Conservation (phyloP, 805 yeast genomes). For the Yarrowia sp. region DNA sequence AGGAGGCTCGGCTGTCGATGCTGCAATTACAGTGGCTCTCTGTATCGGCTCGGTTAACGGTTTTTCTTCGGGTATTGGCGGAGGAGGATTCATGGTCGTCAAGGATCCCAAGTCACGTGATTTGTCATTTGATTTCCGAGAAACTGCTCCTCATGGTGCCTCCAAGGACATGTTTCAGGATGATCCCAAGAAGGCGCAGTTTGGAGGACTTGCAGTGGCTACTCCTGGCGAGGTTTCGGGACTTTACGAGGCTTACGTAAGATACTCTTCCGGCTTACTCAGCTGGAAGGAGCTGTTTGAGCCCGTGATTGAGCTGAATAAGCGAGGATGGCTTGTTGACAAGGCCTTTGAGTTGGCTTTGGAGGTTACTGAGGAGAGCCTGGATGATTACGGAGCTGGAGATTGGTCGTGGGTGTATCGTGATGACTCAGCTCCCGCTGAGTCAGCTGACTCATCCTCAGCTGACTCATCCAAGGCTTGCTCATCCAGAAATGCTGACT, state of each 20-base stretch:
- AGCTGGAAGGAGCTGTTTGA: constrained; percentile 69
- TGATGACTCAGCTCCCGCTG: background rate
- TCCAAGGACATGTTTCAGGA: constrained; percentile 62
- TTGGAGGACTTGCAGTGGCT: constrained; percentile 87
- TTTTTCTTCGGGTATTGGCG: constrained; percentile 88
- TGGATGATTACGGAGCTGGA: constrained; percentile 32
- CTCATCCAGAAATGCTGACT: too few species aligned
- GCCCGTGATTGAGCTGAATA: constrained; percentile 69
- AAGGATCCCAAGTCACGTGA: constrained; percentile 47
- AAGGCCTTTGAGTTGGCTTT: constrained; percentile 48
- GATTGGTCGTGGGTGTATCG: constrained; percentile 38
- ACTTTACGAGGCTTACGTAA: constrained; percentile 54
- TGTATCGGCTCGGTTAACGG: constrained; percentile 84
- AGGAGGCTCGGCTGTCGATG: constrained; percentile 87
- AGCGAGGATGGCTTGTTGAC: constrained; percentile 60
- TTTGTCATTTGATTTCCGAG: constrained; percentile 78
- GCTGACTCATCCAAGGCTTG: too few species aligned
- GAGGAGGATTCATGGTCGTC: constrained; percentile 76
- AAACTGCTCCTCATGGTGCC: constrained; percentile 71
- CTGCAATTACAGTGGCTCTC: constrained; percentile 81
- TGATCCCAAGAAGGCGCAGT: constrained; percentile 51
- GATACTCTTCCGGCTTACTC: constrained; percentile 69
- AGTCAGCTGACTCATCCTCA: too few species aligned
- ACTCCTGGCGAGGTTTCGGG: constrained; percentile 93
- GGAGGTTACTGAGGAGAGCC: constrained; percentile 39